Conservation (phyloP, 768 basidiomycete genomes). For the Neoboletus magnificus region DNA sequence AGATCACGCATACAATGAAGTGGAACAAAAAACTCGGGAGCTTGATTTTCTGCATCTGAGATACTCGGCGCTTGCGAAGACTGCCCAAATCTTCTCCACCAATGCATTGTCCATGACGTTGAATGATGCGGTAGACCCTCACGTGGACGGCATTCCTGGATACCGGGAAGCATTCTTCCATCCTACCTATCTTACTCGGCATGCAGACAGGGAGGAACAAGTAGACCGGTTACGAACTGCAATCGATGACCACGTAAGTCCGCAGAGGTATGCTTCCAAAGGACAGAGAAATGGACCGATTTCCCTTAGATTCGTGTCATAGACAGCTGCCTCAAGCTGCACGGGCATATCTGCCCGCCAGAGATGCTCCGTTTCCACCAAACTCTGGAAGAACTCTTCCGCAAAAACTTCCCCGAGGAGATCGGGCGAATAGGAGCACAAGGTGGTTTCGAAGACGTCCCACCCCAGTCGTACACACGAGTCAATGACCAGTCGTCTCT, state of each 20-base stretch:
- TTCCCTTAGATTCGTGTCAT: conserved; percentile 67
- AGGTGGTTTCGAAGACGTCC: conserved; percentile 48
- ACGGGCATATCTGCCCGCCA: conserved; percentile 74
- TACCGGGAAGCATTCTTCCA: conserved; percentile 78
- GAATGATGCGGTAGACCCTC: conserved; percentile 84
- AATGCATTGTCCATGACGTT: conserved; percentile 83
- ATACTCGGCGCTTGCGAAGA: conserved; percentile 78
- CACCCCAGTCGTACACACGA: conserved; percentile 37
- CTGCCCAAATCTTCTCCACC: conserved; percentile 67
- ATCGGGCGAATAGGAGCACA: conserved; percentile 66
- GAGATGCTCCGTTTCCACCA: conserved; percentile 94
- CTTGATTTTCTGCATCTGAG: conserved; percentile 62
- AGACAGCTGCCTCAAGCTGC: conserved; percentile 79
- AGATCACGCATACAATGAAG: conserved; percentile 76
- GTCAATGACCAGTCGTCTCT: conserved; percentile 47
- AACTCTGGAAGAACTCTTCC: conserved; percentile 82
- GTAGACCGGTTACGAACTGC: conserved; percentile 69
- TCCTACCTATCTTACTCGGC: conserved; percentile 58
- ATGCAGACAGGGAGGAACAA: conserved; percentile 68
- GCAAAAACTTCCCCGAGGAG: conserved; percentile 80
- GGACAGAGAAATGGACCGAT: neutral
- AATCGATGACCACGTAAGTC: conserved; percentile 77
- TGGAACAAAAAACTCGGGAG: conserved; percentile 78
- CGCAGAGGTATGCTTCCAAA: neutral
- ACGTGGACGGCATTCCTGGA: conserved; percentile 65